Evolutionary conservation across 176 grass and related monocot species (phyloP).

Genomic region (Oryza australiensis): DNA sequence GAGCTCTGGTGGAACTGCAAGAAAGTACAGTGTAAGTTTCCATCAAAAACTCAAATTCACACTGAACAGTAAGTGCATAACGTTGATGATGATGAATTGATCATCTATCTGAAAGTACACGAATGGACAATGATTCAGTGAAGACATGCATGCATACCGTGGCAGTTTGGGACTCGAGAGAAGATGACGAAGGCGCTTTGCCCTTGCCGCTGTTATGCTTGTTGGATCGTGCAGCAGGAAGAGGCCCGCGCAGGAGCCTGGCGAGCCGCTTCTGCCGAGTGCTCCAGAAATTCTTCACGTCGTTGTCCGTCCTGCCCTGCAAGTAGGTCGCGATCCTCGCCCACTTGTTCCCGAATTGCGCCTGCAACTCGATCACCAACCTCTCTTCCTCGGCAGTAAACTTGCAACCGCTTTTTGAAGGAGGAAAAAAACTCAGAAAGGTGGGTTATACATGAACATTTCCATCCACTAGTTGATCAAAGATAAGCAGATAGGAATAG

Average conservation of each 20-base stretch:
- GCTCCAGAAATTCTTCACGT: constrained; percentile 97
- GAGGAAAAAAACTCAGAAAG: not conserved
- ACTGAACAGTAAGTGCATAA: not conserved
- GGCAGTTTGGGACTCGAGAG: not conserved
- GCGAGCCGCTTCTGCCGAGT: constrained; percentile 73
- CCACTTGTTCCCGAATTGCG: constrained; percentile 89
- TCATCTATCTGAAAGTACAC: not conserved
- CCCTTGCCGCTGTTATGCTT: constrained; percentile 25
- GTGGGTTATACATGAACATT: not conserved
- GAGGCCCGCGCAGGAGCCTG: constrained; percentile 48
- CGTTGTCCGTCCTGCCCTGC: constrained; percentile 77
- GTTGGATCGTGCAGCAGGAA: constrained; percentile 3
- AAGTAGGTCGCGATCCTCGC: constrained; percentile 77
- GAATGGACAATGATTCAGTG: too few species aligned
- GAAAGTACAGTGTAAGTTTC: not conserved
- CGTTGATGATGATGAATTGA: not conserved
- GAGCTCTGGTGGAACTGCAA: constrained; percentile 24
- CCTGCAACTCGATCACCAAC: constrained; percentile 63
- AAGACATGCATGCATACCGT: constrained; percentile 26
- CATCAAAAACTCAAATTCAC: not conserved
- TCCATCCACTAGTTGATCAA: not conserved
- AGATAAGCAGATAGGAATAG: not conserved
- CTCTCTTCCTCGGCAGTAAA: constrained; percentile 70
- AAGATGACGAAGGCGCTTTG: constrained; percentile 13
- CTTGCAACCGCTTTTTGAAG: constrained; percentile 48